Conservation (phyloP, 257 asterid species). For the Nicotiana tomentosiformis region DNA sequence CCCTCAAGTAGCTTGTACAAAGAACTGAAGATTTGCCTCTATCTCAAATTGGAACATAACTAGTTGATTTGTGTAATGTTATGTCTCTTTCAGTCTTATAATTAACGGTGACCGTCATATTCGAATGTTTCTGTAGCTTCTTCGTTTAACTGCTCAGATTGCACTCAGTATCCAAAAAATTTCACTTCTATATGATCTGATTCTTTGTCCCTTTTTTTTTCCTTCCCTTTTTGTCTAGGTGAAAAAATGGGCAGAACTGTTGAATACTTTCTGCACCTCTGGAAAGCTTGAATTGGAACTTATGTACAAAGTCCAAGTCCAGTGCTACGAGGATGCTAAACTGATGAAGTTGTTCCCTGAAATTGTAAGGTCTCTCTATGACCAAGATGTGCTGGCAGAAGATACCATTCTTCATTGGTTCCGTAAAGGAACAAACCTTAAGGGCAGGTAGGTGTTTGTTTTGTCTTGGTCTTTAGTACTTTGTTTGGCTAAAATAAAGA, state of each 20-base stretch:
- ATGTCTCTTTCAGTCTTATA: background rate
- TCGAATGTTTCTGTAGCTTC: background rate
- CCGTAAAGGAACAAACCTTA: conserved; percentile 80
- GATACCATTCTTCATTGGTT: conserved; percentile 97
- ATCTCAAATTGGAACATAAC: background rate
- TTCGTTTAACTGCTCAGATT: background rate
- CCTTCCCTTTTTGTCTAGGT: conserved; percentile 37
- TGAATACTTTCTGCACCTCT: conserved; percentile 77
- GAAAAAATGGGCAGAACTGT: conserved; percentile 76
- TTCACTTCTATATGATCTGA: background rate
- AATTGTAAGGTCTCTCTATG: conserved; percentile 83
- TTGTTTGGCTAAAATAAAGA: background rate
- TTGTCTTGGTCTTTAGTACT: background rate
- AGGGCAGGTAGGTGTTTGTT: conserved; percentile 64
- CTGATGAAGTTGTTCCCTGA: conserved; percentile 96
- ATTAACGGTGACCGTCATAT: background rate
- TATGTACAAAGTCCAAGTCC: conserved; percentile 87
- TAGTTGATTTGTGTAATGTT: background rate
- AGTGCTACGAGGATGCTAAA: conserved; percentile 95
- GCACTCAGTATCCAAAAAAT: background rate
- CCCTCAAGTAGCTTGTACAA: background rate
- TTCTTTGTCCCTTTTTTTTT: background rate
- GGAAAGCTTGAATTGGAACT: conserved; percentile 94
- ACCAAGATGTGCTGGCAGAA: conserved; percentile 94
- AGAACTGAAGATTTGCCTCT: background rate